Percentiles rank a stretch among this genome's conserved stretches.
Conservation (phyloP, 768 basidiomycete genomes). For the Termitomyces sp. region DNA sequence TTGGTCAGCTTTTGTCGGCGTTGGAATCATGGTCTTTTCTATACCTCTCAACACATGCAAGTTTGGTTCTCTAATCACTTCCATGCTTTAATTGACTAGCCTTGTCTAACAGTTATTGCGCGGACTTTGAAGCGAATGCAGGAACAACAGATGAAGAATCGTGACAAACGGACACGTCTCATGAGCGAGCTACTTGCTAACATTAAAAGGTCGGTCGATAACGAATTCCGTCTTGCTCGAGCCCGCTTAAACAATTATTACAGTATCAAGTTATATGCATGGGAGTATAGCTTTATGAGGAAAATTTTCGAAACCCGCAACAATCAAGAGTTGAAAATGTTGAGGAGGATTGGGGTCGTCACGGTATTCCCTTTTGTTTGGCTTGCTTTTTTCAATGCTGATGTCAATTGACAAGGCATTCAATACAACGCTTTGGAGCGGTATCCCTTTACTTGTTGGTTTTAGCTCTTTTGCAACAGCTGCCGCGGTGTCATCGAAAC, state of each 20-base stretch:
- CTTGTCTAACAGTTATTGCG: conserved; percentile 50
- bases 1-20: conserved; percentile 89
- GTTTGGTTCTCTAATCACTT: conserved; percentile 10
- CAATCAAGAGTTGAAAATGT: conserved; percentile 76
- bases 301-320: conserved; percentile 81
- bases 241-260: neutral
- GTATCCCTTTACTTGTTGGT: conserved; percentile 73
- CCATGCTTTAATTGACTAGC: neutral
- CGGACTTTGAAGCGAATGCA: conserved; percentile 72
- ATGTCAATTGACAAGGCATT: conserved; percentile 39
- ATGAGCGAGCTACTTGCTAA: conserved; percentile 95
- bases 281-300: conserved; percentile 89
- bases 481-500: conserved; percentile 55
- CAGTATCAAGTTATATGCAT: conserved; percentile 89
- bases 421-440: conserved; percentile 63
- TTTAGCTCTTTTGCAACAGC: conserved; percentile 82
- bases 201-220: conserved; percentile 65
- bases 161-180: conserved; percentile 77
- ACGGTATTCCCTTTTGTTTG: conserved; percentile 42
- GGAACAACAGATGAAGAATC: conserved; percentile 89
- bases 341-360: conserved; percentile 78
- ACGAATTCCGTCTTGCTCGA: neutral
- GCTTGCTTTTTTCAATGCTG: neutral
- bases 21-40: conserved; percentile 84
- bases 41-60: conserved; percentile 68